phyloP scores from a whole-genome alignment of 2,329 filamentous ascomycete genomes.

The Colletotrichum brevisporum region DNA sequence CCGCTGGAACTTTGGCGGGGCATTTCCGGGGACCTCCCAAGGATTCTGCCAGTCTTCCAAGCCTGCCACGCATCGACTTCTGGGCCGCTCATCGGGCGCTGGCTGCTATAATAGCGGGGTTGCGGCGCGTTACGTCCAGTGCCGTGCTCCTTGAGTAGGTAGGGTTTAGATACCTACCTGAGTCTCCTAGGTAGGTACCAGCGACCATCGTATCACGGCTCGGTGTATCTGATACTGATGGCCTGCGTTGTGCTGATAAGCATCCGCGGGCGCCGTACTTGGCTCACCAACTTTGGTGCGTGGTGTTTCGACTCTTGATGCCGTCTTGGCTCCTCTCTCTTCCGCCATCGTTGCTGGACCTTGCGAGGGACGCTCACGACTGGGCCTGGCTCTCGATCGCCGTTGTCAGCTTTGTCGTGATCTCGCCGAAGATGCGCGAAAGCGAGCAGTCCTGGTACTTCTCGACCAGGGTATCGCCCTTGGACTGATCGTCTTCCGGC shows the following conservation, averaged over 20 bases:
- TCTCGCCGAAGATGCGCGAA: conserved; percentile 75
- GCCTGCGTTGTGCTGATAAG: too few species aligned
- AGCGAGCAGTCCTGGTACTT: conserved; percentile 83
- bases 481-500: conserved; percentile 44
- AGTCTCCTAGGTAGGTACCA: too few species aligned
- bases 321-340: too few species aligned
- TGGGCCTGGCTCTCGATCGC: conserved; percentile 39
- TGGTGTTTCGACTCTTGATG: too few species aligned
- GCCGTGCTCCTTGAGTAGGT: too few species aligned
- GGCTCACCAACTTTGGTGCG: too few species aligned
- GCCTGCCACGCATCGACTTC: conserved; percentile 10
- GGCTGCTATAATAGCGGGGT: background rate
- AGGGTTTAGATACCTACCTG: too few species aligned
- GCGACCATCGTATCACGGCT: too few species aligned
- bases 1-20: conserved; percentile 22
- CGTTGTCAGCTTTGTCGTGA: conserved; percentile 64
- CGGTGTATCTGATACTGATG: too few species aligned
- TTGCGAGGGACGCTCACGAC: conserved; percentile 9
- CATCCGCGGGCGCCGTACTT: too few species aligned
- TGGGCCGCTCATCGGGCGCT: conserved; percentile 16
- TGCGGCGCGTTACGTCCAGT: background rate
- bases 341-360: too few species aligned
- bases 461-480: conserved; percentile 66
- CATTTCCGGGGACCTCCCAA: conserved; percentile 10
- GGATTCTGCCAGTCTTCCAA: conserved; percentile 24